phyloP scores from a whole-genome alignment of 495 filamentous ascomycete species.

The Schizothecium vesticola region DNA sequence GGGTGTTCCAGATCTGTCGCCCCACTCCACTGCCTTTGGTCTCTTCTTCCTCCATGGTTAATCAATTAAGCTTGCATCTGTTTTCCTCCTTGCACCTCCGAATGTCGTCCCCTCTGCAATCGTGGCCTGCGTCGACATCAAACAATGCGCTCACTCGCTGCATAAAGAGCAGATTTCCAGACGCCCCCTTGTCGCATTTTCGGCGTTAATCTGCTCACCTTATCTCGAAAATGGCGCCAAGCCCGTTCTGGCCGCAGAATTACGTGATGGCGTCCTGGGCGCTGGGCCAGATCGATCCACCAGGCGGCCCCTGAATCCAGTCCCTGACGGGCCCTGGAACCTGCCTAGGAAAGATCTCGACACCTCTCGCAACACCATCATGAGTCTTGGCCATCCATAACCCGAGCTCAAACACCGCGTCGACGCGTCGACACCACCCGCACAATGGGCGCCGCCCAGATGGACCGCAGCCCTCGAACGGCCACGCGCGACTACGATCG shows the following conservation, averaged over 20 bases:
- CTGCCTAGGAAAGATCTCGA: not conserved
- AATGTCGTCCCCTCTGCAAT: not conserved
- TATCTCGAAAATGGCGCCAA: not conserved
- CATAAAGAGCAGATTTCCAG: not conserved
- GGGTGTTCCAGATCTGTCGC: not conserved
- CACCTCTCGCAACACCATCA: not conserved
- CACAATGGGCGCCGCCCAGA: slow-evolving; percentile 3
- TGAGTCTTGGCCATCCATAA: slow-evolving; percentile 3
- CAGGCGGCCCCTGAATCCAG: not conserved
- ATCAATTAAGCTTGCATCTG: not conserved
- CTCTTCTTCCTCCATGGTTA: not conserved
- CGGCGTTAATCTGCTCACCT: not conserved
- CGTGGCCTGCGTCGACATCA: not conserved
- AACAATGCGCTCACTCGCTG: not conserved
- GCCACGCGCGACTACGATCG: not conserved
- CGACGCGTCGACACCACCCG: not conserved
- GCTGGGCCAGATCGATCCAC: not conserved
- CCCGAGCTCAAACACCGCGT: not conserved
- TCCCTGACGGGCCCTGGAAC: not conserved
- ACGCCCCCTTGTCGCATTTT: not conserved
- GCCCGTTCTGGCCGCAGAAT: slow-evolving; percentile 4
- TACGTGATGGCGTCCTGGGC: slow-evolving; percentile 5
- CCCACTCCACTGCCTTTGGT: not conserved
- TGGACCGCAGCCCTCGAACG: not conserved
- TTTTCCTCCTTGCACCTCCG: not conserved